Percentiles rank a stretch among this genome's conserved stretches.
Conservation (phyloP, 1,284 basidiomycete genomes). For the Bjerkandera adusta region DNA sequence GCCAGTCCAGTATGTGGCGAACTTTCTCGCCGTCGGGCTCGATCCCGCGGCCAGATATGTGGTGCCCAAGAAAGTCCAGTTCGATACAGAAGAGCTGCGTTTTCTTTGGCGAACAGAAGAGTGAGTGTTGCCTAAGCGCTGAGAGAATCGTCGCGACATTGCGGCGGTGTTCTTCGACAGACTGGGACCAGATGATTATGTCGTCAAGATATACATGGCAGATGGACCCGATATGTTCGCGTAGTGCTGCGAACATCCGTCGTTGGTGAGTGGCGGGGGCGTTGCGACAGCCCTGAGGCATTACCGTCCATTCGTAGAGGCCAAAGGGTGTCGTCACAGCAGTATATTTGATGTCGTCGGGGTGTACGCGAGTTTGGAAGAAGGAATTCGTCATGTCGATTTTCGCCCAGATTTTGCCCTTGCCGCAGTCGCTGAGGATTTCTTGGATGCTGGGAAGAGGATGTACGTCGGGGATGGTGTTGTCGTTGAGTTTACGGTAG, state of each 20-base stretch:
- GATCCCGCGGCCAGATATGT: constrained; percentile 13
- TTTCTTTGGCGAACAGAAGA: constrained; percentile 2
- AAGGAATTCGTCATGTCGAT: constrained; percentile 43
- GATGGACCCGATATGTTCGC: not conserved
- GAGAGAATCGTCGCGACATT: not conserved
- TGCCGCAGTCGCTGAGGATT: constrained; percentile 18
- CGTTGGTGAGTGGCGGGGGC: constrained; percentile 6
- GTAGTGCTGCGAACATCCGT: constrained; percentile 1
- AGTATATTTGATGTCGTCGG: not conserved
- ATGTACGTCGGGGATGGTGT: constrained; percentile 33
- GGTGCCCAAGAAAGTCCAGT: constrained; percentile 28
- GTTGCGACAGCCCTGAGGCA: constrained; percentile 4
- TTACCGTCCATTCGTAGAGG: constrained; percentile 4
- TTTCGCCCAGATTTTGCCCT: constrained; percentile 33
- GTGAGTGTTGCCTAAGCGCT: not conserved
- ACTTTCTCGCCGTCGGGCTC: constrained; percentile 26
- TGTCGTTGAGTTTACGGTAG: constrained; percentile 34
- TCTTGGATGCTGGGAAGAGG: constrained; percentile 34
- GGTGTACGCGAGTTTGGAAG: constrained; percentile 28
- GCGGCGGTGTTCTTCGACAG: constrained; percentile 11
- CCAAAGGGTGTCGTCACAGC: constrained; percentile 5
- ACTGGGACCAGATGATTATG: constrained; percentile 5
- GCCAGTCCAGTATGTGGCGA: constrained; percentile 2
- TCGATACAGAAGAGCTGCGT: constrained; percentile 18
- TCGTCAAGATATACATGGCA: constrained; percentile 8